Base-by-base conservation (phyloP, 164 flowering plant genomes). In the Sextonia rubra region DNA sequence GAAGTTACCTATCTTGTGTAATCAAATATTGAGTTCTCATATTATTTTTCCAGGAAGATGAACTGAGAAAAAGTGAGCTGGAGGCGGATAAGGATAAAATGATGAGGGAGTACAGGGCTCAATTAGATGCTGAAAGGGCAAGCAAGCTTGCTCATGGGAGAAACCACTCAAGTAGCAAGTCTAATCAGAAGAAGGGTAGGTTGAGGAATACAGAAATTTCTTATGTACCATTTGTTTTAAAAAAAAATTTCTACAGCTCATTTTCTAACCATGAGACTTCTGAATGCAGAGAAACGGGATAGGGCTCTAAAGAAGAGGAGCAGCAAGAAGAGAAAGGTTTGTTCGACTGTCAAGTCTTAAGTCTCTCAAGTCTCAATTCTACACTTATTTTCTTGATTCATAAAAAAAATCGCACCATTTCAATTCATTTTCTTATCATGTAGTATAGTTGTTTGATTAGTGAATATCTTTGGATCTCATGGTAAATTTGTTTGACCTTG, bases 71-170 rank as follows among this genome's bases (percentile, higher is more conserved):
- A 75, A 98, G 93, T 37, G 97, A 91, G 76, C 64, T 93, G 64
- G 99, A 96, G 82, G 94, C 94, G 47, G 99, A 93, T 79, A 89
- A 88, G 69, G 98, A 90, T 74, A 84, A 74, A 80, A 91, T 96
- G 97, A 96, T 96, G 99, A 83, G 89, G 70, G 99, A 93, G 71
- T 96, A 96, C 77, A 83, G 99, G 80, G 98, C 98, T 70, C 98
- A 90, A 71, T 81, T 96, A 74, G 98, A 96, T 83, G 98, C 97
- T 73, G 99, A 96, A 82, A 88, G 99, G 83, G 97, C 96, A 48
- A 82, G 71, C 73, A 96, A 96, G 78, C 98, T 96, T 74, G 84
- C 97, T 47, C 86, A 83, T 37, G 97, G 98, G 67, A 88, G 94
- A 78, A 93, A 93, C 79, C 91, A 85, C 72, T 85, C 93, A 6